Evolutionary conservation across 352 stramenopile species (phyloP), one percentile per base, ranked within the genome.

Genomic region (Pythium rhizo-oryzae): DNA sequence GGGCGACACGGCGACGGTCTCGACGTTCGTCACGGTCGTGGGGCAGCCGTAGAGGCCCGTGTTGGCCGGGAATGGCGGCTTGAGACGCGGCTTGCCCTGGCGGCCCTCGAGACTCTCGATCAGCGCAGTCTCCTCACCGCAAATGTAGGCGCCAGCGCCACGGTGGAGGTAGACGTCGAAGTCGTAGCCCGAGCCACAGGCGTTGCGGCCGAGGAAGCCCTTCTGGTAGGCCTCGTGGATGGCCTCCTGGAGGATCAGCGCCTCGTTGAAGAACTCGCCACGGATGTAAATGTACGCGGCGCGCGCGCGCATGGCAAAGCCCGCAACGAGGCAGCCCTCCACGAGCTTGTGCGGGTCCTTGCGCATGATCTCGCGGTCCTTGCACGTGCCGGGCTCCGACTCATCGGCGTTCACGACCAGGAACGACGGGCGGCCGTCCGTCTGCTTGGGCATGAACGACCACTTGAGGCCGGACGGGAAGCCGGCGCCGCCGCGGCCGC

Each of bases 271-370:
- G 77, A 99, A 99, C 82, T 99, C 98, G 37, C 98, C 98, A 62
- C 98, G 94, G 77, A 99, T 99, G 89, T 99, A 99, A 77, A 99
- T 99, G 87, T 99, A 99, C 30, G 97, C 97, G 35, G 98, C 98
- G 61, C 98, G 87, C 8, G 98, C 98, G 39, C 98, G 91, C 98
- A 99, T 99, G 35, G 97, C 98, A 76, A 98, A 99, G 21, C 98
- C 98, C 0, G 98, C 96, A 41, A 99, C 69, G 21, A 99, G 80
- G 70, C 97, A 99, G 47, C 98, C 98, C 73, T 99, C 98, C 19
- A 99, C 89, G 49, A 99, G 86, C 84, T 99, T 99, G 87, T 99
- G 98, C 47, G 98, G 98, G 78, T 99, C 98, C 80, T 99, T 99
- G 61, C 98, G 93, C 97, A 99, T 99, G 77, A 99, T 99, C 85